A percentile compares a stretch with the other conserved stretches of the same genome.
Evolutionary conservation across 2,329 filamentous ascomycete genomes (phyloP).

Genomic region (Aspergillus pseudoterreus): DNA sequence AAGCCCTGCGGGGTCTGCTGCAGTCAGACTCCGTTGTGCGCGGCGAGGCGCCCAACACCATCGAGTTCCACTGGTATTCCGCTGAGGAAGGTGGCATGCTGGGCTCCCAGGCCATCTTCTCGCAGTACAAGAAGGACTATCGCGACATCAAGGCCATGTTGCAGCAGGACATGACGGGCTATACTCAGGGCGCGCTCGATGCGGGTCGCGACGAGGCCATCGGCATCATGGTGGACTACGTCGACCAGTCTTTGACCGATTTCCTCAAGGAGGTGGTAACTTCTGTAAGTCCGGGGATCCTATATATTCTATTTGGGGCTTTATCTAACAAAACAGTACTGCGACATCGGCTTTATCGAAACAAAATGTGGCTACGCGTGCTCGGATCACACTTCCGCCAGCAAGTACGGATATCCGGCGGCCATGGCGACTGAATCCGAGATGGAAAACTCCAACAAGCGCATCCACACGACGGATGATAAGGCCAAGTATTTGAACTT

Average conservation of each 20-base stretch:
- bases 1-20: constrained; percentile 79
- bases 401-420: constrained; percentile 62
- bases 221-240: constrained; percentile 89
- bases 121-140: constrained; percentile 67
- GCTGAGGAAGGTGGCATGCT: constrained; percentile 85
- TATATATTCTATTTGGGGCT: not conserved
- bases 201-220: constrained; percentile 80
- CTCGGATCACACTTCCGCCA: constrained; percentile 67
- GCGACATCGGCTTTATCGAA: constrained; percentile 78
- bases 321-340: constrained; percentile 59
- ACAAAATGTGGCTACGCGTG: constrained; percentile 87
- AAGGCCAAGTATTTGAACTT: constrained; percentile 70
- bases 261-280: constrained; percentile 90
- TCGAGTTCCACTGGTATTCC: constrained; percentile 97
- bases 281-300: constrained; percentile 43
- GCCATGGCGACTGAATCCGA: constrained; percentile 62
- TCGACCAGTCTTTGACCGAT: constrained; percentile 73
- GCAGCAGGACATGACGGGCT: constrained; percentile 97
- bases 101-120: constrained; percentile 86
- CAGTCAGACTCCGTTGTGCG: constrained; percentile 65
- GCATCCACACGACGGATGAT: constrained; percentile 72
- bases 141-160: constrained; percentile 91
- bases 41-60: constrained; percentile 74
- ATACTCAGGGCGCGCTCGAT: constrained; percentile 75
- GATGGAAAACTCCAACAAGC: constrained; percentile 60